Evolutionary conservation across 495 filamentous ascomycete genomes (phyloP).

Genomic region (Trypethelium eluteriae): DNA sequence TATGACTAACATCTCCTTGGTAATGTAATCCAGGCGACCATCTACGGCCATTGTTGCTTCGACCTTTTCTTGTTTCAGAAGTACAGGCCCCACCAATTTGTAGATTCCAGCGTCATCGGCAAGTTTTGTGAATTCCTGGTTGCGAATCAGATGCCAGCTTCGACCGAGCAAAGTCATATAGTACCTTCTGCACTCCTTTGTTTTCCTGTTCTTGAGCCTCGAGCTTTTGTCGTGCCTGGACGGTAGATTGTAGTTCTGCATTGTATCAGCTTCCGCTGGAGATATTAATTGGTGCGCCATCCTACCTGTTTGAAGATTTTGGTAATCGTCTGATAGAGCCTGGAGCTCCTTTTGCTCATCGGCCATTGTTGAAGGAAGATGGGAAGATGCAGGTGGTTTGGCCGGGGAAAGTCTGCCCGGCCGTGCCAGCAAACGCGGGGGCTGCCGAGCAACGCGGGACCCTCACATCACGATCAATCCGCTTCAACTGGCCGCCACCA

Average conservation of each 20-base stretch:
- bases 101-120: slow-evolving; percentile 80
- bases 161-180: background rate
- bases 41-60: slow-evolving; percentile 87
- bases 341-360: slow-evolving; percentile 63
- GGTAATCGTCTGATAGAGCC: slow-evolving; percentile 75
- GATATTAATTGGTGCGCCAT: slow-evolving; percentile 2
- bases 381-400: background rate
- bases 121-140: slow-evolving; percentile 71
- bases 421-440: background rate
- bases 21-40: slow-evolving; percentile 82
- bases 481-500: background rate
- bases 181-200: slow-evolving; percentile 71
- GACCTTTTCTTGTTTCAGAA: slow-evolving; percentile 84
- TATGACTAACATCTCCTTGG: slow-evolving; percentile 77
- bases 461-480: background rate
- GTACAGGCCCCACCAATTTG: slow-evolving; percentile 85
- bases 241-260: slow-evolving; percentile 67
- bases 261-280: background rate
- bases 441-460: slow-evolving; percentile 5
- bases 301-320: slow-evolving; percentile 72
- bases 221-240: slow-evolving; percentile 82
- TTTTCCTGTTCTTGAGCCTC: slow-evolving; percentile 94
- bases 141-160: background rate
- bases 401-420: background rate
- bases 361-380: slow-evolving; percentile 34